Conservation (phyloP, 352 stramenopile genomes). For the Pythium dissimile region DNA sequence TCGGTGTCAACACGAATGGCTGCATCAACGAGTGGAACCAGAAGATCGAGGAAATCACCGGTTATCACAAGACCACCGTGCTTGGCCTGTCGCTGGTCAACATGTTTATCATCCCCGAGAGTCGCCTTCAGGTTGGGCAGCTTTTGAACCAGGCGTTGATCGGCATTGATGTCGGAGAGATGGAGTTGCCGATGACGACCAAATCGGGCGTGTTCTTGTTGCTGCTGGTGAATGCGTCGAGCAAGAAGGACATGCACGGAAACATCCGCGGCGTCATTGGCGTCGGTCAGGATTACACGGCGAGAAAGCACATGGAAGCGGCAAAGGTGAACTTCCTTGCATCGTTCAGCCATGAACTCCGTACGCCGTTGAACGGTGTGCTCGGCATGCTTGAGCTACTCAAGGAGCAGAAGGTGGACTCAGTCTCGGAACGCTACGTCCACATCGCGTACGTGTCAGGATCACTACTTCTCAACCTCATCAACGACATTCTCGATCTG, state of each 20-base stretch:
- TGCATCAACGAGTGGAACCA: constrained; percentile 84
- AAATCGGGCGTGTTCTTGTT: constrained; percentile 68
- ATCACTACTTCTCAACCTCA: constrained; percentile 87
- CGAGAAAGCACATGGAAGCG: constrained; percentile 81
- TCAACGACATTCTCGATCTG: constrained; percentile 91
- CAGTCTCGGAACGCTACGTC: constrained; percentile 64
- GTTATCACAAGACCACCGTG: constrained; percentile 67
- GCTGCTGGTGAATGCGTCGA: constrained; percentile 78
- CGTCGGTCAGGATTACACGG: constrained; percentile 92
- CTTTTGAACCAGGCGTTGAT: constrained; percentile 78
- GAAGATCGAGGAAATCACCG: constrained; percentile 81
- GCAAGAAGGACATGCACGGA: constrained; percentile 89
- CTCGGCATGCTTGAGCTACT: constrained; percentile 81
- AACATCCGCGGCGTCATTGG: constrained; percentile 92
- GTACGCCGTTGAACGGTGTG: constrained; percentile 78
- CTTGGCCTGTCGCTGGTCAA: constrained; percentile 74
- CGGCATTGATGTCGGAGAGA: constrained; percentile 81
- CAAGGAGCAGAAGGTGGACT: constrained; percentile 72
- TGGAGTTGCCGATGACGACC: constrained; percentile 83
- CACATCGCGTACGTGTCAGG: constrained; percentile 86
- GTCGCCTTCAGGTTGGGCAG: constrained; percentile 58
- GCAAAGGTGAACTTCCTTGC: constrained; percentile 84
- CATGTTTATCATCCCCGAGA: constrained; percentile 76
- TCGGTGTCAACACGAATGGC: constrained; percentile 77
- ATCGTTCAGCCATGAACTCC: constrained; percentile 82